Evolutionary conservation across 768 basidiomycete species (phyloP).

Genomic region (Psilocybe azurescens): DNA sequence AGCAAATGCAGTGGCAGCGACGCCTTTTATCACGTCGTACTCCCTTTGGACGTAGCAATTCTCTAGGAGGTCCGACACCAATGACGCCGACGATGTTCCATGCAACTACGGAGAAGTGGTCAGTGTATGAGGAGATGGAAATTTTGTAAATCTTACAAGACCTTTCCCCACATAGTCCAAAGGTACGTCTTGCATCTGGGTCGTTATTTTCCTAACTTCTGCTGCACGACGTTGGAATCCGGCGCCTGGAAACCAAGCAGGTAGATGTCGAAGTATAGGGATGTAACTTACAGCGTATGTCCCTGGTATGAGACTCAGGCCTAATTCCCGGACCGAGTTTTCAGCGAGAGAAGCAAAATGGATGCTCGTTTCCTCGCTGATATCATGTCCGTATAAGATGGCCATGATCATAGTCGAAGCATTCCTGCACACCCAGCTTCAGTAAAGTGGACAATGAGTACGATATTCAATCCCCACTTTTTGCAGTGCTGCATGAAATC

Average conservation of each 20-base stretch:
- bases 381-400: conserved; percentile 21
- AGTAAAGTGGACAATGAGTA: not conserved
- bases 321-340: conserved; percentile 5
- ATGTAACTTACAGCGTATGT: conserved; percentile 8
- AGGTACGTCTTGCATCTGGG: conserved; percentile 19
- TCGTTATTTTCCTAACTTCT: conserved; percentile 13
- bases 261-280: conserved; percentile 20
- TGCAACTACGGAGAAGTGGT: conserved; percentile 14
- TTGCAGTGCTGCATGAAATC: conserved; percentile 23
- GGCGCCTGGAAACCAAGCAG: conserved; percentile 25
- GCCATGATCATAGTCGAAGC: conserved; percentile 19
- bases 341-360: conserved; percentile 17
- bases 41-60: conserved; percentile 22
- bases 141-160: conserved; percentile 11
- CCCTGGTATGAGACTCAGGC: conserved; percentile 2
- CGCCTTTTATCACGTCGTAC: conserved; percentile 21
- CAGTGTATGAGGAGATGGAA: not conserved
- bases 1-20: conserved; percentile 21
- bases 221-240: conserved; percentile 19
- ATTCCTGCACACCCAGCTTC: conserved; percentile 4
- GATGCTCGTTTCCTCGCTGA: conserved; percentile 14
- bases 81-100: conserved; percentile 19
- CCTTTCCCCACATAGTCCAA: conserved; percentile 23
- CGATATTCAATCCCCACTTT: conserved; percentile 12
- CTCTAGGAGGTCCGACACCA: conserved; percentile 23